Percentiles rank a stretch among this genome's conserved stretches.
phyloP scores from a whole-genome alignment of 768 basidiomycete genomes.

The Sutorius australiensis region DNA sequence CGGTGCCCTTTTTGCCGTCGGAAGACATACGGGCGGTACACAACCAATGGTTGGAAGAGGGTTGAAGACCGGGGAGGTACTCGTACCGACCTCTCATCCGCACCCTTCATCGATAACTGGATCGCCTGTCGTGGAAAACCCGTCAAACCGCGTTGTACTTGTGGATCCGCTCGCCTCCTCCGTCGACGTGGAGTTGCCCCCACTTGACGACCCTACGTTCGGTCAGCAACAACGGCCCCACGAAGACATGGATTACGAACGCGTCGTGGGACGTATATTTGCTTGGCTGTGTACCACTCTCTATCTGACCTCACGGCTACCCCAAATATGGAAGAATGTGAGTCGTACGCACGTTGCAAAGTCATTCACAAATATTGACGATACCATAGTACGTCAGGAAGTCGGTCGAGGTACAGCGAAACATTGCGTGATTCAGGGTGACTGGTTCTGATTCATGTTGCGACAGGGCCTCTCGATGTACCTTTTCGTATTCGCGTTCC shows the following conservation, averaged over 20 bases:
- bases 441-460: conserved; percentile 2
- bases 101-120: neutral
- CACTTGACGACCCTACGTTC: conserved; percentile 1
- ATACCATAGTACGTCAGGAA: conserved; percentile 69
- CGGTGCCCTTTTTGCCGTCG: conserved; percentile 71
- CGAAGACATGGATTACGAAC: conserved; percentile 40
- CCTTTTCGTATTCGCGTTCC: conserved; percentile 89
- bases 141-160: conserved; percentile 13
- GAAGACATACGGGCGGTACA: conserved; percentile 40
- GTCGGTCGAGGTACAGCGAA: conserved; percentile 68
- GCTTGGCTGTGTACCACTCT: conserved; percentile 94
- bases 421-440: conserved; percentile 1
- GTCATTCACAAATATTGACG: conserved; percentile 1
- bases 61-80: conserved; percentile 46
- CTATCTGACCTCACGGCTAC: conserved; percentile 90
- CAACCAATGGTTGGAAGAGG: conserved; percentile 26
- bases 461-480: conserved; percentile 85
- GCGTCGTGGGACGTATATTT: conserved; percentile 80
- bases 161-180: neutral
- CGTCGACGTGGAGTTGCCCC: conserved; percentile 21
- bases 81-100: conserved; percentile 26
- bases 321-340: conserved; percentile 99
- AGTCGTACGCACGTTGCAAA: conserved; percentile 32
- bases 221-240: conserved; percentile 16
- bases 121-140: conserved; percentile 9